Conservation (phyloP, 108 stramenopile species). For the Nitzschia sp. region DNA sequence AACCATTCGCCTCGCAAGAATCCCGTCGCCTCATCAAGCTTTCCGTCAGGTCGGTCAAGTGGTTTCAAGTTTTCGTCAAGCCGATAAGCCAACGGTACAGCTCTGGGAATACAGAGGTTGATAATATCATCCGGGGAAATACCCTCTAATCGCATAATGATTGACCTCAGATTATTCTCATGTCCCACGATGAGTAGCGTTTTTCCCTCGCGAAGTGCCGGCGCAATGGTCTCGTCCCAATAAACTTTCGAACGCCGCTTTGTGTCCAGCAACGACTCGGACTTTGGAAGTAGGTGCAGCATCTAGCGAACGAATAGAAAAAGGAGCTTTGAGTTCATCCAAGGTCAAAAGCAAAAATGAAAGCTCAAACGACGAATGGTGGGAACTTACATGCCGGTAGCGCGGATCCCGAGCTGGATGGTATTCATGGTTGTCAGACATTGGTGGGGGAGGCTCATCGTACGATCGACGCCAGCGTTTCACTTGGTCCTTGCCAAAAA, state of each 20-base stretch:
- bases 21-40: slow-evolving; percentile 79
- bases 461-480: slow-evolving; percentile 89
- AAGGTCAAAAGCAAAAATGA: slow-evolving; percentile 1
- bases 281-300: slow-evolving; percentile 59
- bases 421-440: slow-evolving; percentile 70
- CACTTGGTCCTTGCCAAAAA: slow-evolving; percentile 76
- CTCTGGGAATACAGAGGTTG: slow-evolving; percentile 87
- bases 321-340: background rate
- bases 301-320: slow-evolving; percentile 34
- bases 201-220: slow-evolving; percentile 82
- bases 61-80: slow-evolving; percentile 84
- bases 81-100: slow-evolving; percentile 88
- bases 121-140: slow-evolving; percentile 91
- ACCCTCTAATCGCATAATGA: slow-evolving; percentile 93
- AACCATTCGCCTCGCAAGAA: slow-evolving; percentile 81
- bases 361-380: background rate
- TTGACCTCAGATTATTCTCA: slow-evolving; percentile 93
- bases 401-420: slow-evolving; percentile 79
- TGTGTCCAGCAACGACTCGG: slow-evolving; percentile 87
- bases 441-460: slow-evolving; percentile 89
- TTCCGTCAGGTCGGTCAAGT: slow-evolving; percentile 60
- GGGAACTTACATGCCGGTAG: slow-evolving; percentile 77
- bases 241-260: slow-evolving; percentile 80
- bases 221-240: slow-evolving; percentile 90
- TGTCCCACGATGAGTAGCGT: slow-evolving; percentile 94